Evolutionary conservation across 2,329 filamentous ascomycete species (phyloP).

Genomic region (Phaeosphaeriaceae sp.): DNA sequence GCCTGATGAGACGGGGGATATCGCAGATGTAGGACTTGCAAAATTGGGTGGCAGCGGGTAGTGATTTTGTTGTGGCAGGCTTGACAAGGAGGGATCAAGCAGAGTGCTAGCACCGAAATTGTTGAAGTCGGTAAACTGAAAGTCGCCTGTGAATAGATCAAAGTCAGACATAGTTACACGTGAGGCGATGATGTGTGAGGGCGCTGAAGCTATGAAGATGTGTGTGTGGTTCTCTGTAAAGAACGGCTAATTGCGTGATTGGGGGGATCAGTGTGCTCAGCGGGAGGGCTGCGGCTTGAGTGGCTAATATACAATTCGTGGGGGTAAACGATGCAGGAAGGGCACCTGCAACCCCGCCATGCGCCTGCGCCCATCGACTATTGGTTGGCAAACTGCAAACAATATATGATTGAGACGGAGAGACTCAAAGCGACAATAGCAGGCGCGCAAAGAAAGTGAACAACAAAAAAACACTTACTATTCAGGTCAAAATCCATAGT

Average conservation of each 20-base stretch:
- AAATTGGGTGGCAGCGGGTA: conserved; percentile 37
- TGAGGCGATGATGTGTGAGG: conserved; percentile 7
- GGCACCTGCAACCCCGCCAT: conserved; percentile 35
- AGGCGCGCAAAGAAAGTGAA: conserved; percentile 13
- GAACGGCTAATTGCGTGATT: conserved; percentile 48
- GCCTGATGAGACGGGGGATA: conserved; percentile 37
- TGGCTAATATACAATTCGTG: conserved; percentile 32
- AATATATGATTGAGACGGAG: conserved; percentile 21
- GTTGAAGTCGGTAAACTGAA: conserved; percentile 56
- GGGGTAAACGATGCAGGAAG: conserved; percentile 36
- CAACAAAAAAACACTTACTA: conserved; percentile 33
- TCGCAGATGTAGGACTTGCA: conserved; percentile 32
- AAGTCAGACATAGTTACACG: conserved; percentile 43
- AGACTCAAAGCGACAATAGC: conserved; percentile 13
- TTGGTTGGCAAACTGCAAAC: conserved; percentile 27
- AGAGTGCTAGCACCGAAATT: conserved; percentile 44
- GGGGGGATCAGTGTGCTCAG: conserved; percentile 26
- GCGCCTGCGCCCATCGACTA: conserved; percentile 21
- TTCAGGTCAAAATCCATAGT: conserved; percentile 46
- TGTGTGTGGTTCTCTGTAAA: conserved; percentile 16
- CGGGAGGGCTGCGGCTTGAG: conserved; percentile 31
- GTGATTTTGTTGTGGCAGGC: conserved; percentile 32
- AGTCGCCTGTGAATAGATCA: conserved; percentile 49
- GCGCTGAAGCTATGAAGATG: conserved; percentile 13
- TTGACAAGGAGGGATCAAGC: conserved; percentile 39